Evolutionary conservation across 192 early-diverging fungal genomes (phyloP).

Genomic region (Thamnidium elegans): DNA sequence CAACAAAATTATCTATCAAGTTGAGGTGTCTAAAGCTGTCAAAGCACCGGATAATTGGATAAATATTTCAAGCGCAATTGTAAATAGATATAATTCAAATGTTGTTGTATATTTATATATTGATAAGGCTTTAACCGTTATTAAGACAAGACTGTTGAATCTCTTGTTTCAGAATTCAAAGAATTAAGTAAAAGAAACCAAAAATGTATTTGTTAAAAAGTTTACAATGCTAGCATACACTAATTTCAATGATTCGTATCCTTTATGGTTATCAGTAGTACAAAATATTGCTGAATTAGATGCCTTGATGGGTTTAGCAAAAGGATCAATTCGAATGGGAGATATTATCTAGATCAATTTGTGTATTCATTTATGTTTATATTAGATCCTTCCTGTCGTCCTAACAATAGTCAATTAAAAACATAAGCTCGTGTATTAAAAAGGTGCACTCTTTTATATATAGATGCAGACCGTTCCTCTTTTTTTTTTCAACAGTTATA

Average conservation of each 20-base stretch:
- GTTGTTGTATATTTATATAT: conserved; percentile 1
- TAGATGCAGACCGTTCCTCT: no score
- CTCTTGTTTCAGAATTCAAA: conserved; percentile 66
- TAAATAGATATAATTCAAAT: conserved; percentile 28
- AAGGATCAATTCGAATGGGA: conserved; percentile 63
- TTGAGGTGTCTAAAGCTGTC: conserved; percentile 77
- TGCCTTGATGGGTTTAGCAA: conserved; percentile 74
- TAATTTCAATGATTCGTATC: conserved; percentile 81
- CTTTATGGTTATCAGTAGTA: conserved; percentile 66
- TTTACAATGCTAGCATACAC: conserved; percentile 73
- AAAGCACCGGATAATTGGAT: conserved; percentile 78
- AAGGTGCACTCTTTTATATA: no score
- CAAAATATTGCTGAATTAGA: conserved; percentile 82
- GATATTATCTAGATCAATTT: conserved; percentile 28
- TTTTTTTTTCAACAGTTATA: no score
- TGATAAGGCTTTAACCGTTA: conserved; percentile 71
- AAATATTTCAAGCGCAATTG: conserved; percentile 73
- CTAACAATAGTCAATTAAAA: no score
- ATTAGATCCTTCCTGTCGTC: conserved; percentile 76
- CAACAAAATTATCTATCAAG: conserved; percentile 92
- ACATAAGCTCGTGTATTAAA: no score
- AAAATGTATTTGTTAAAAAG: conserved; percentile 71
- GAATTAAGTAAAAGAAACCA: conserved; percentile 83
- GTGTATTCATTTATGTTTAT: background rate
- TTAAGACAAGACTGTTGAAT: conserved; percentile 67